Conservation (phyloP, 2,329 filamentous ascomycete species). For the Plectosphaerella sp. region DNA sequence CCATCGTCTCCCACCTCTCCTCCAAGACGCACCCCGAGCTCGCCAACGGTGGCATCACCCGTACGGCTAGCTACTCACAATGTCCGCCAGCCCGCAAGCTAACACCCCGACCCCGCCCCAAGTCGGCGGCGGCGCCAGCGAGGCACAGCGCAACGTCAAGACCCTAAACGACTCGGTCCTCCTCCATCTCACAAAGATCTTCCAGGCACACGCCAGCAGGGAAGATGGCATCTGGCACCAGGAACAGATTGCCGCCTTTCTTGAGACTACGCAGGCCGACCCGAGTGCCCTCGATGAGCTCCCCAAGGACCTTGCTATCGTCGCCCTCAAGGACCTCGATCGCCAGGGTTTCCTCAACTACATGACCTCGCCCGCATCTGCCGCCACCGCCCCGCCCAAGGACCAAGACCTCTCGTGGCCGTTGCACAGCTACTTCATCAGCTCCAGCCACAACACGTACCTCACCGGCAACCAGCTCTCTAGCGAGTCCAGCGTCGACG, state of each 20-base stretch:
- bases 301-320: constrained; percentile 15
- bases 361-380: constrained; percentile 47
- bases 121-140: constrained; percentile 44
- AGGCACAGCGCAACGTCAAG: constrained; percentile 32
- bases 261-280: constrained; percentile 41
- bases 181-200: constrained; percentile 41
- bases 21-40: neutral
- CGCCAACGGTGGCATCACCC: neutral
- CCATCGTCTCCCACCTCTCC: neutral
- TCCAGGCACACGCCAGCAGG: constrained; percentile 35
- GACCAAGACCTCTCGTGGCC: constrained; percentile 64
- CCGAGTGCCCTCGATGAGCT: constrained; percentile 17
- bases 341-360: constrained; percentile 47
- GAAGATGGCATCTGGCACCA: constrained; percentile 37
- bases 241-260: constrained; percentile 39
- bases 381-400: constrained; percentile 33
- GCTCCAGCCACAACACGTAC: constrained; percentile 93
- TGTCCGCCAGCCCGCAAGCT: neutral
- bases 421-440: constrained; percentile 88
- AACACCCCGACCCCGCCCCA: constrained; percentile 18
- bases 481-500: constrained; percentile 80
- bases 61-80: neutral
- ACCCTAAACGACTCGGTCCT: constrained; percentile 35
- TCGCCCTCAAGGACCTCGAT: constrained; percentile 31
- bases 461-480: constrained; percentile 84